Evolutionary conservation across 306 rosid species (phyloP).

Genomic region (Gynostemma pentaphyllum): DNA sequence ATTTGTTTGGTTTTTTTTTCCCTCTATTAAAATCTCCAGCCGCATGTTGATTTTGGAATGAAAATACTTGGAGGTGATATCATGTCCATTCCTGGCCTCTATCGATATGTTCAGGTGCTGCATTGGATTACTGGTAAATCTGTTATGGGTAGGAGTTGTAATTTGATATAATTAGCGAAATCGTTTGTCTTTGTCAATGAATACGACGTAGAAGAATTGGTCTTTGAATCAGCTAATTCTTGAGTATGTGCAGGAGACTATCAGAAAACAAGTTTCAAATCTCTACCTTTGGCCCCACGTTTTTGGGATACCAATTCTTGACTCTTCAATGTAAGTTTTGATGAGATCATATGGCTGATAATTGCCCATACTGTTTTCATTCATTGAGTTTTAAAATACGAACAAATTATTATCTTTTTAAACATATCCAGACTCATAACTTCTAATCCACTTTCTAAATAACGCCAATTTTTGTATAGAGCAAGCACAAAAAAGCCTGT

Average conservation of each 20-base stretch:
- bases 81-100: constrained; percentile 90
- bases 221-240: not conserved
- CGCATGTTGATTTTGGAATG: constrained; percentile 81
- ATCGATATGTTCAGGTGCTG: constrained; percentile 77
- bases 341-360: not conserved
- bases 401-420: too few relatives aligned
- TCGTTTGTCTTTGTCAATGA: constrained; percentile 8
- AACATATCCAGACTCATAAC: too few relatives aligned
- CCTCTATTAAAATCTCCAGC: constrained; percentile 63
- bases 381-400: not conserved
- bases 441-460: not conserved
- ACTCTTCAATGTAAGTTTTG: constrained; percentile 52
- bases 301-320: constrained; percentile 64
- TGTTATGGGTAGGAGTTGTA: constrained; percentile 2
- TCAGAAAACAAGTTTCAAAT: constrained; percentile 58
- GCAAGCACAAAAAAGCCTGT: constrained; percentile 72
- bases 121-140: constrained; percentile 24
- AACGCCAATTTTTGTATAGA: constrained; percentile 17
- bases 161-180: not conserved
- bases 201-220: not conserved
- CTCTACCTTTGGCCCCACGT: constrained; percentile 89
- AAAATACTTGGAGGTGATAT: constrained; percentile 74
- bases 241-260: constrained; percentile 38
- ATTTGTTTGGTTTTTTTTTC: not conserved
- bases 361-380: not conserved